These are phyloP conservation scores for Trichaptum fuscoviolaceum DNA, from an alignment of 768 basidiomycete genomes.

Conservation along the genomic window DNA sequence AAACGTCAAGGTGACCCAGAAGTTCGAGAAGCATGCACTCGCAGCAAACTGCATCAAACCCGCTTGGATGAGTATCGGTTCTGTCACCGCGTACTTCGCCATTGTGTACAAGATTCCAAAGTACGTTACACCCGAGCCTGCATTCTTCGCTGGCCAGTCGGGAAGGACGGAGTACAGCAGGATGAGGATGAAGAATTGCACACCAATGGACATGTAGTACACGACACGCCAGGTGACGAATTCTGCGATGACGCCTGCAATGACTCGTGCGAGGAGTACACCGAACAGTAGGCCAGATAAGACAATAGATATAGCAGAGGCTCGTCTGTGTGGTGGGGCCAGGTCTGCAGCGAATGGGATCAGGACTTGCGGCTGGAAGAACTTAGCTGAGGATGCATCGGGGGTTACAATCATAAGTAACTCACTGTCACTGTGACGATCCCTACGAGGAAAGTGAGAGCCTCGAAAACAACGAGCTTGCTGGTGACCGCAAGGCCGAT, in stretches of 20 bases:
- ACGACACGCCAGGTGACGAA: constrained; percentile 68
- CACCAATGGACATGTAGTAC: constrained; percentile 72
- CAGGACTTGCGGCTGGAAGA: constrained; percentile 52
- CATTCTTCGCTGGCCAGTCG: constrained; percentile 78
- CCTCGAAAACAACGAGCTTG: constrained; percentile 56
- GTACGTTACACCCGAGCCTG: constrained; percentile 49
- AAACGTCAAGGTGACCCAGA: constrained; percentile 79
- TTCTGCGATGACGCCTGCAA: constrained; percentile 71
- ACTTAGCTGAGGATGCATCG: neutral
- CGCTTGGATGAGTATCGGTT: constrained; percentile 72
- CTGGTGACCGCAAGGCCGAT: constrained; percentile 67
- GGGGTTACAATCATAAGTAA: neutral
- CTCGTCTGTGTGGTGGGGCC: constrained; percentile 67
- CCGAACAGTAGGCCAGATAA: constrained; percentile 66
- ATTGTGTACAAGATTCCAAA: constrained; percentile 66
- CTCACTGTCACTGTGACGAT: constrained; percentile 51
- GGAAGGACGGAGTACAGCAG: constrained; percentile 66
- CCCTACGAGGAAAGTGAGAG: constrained; percentile 67
- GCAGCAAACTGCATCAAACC: constrained; percentile 54
- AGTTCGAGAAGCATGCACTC: constrained; percentile 54
- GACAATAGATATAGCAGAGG: constrained; percentile 71
- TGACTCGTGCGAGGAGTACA: constrained; percentile 66
- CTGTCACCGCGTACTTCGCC: constrained; percentile 70
- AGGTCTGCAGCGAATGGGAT: constrained; percentile 81
- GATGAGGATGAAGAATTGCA: constrained; percentile 54